Evolutionary conservation across 2,329 filamentous ascomycete species (phyloP).

Genomic region (Phyllachora maydis): DNA sequence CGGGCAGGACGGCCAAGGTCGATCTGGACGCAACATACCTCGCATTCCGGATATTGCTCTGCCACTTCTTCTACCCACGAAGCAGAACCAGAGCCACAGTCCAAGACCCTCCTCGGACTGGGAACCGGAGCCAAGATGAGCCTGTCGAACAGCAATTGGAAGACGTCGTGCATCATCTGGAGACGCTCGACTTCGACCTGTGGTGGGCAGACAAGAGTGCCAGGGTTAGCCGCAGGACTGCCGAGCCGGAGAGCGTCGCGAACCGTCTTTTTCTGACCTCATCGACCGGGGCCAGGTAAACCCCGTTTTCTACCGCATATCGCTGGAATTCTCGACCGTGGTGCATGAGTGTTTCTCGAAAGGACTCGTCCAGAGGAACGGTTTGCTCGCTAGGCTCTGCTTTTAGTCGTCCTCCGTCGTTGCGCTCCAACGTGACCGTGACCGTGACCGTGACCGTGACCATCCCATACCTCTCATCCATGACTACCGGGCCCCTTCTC

Average conservation of each 20-base stretch:
- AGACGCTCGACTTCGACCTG: slow-evolving; percentile 50
- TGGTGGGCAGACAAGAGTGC: slow-evolving; percentile 1
- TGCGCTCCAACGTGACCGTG: too few relatives aligned
- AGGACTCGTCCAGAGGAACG: slow-evolving; percentile 32
- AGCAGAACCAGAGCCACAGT: slow-evolving; percentile 53
- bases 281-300: slow-evolving; percentile 50
- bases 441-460: too few relatives aligned
- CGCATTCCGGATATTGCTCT: slow-evolving; percentile 37
- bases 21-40: slow-evolving; percentile 34
- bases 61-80: slow-evolving; percentile 53
- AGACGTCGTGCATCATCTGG: slow-evolving; percentile 38
- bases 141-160: slow-evolving; percentile 40
- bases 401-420: too few relatives aligned
- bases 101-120: slow-evolving; percentile 37
- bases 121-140: slow-evolving; percentile 49
- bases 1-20: too few relatives aligned
- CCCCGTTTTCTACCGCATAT: slow-evolving; percentile 40
- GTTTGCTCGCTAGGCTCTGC: slow-evolving; percentile 19
- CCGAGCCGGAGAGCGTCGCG: slow-evolving; percentile 3
- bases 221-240: too few relatives aligned
- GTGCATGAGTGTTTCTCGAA: slow-evolving; percentile 35
- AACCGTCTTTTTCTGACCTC: too few relatives aligned
- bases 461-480: too few relatives aligned
- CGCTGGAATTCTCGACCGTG: slow-evolving; percentile 46
- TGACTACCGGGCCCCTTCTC: too few relatives aligned